Base-by-base conservation (phyloP, 352 stramenopile species). In the Phytophthora quininea region DNA sequence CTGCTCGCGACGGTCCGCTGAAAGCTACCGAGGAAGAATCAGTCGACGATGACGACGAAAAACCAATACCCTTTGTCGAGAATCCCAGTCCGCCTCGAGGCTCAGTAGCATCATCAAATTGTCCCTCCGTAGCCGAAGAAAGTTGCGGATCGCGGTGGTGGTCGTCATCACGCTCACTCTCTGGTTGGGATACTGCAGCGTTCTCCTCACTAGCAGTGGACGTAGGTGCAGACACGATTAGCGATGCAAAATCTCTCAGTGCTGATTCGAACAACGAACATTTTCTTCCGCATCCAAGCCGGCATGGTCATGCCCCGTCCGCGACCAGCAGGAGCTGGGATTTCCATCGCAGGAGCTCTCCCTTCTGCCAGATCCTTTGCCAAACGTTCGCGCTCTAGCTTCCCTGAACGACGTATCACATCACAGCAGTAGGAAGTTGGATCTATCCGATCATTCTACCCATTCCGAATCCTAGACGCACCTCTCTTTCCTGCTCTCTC, bases 261-360 rank as follows among this genome's bases (percentile, higher is more conserved):
- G 19, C 19, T 24, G 40, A 11, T 48, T 29, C n/a, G 1, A 59
- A 55, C 10, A 1, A 84, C 80, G 43, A 69, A 93, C 87, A 94
- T 93, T 68, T 95, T 95, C 76, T 97, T 97, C 57, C 80, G 88
- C 87, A 98, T 97, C 92, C 92, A 98, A 35, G 92, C 91, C 14
- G 92, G 92, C 64, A 98, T 80, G 8, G 94, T 97, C 82, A 98
- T 92, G 45, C 91, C 89, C 37, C 90, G 84, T 11, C 92, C 92
- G 12, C 89, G 85, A 42, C 91, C 91, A 42, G 83, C 83, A 54
- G 86, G 71, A 8, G 49, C 60, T 0, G 76, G 74, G 0, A 95
- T 48, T 27, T 82, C 63, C 40, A 91, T 82, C 7, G 71, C 68
- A 15, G 79, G 76, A n/a, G 83, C 71, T 51, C 80, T 86, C 1